Evolutionary conservation across 1,284 basidiomycete species (phyloP).

Genomic region (Cutaneotrichosporon sp.): DNA sequence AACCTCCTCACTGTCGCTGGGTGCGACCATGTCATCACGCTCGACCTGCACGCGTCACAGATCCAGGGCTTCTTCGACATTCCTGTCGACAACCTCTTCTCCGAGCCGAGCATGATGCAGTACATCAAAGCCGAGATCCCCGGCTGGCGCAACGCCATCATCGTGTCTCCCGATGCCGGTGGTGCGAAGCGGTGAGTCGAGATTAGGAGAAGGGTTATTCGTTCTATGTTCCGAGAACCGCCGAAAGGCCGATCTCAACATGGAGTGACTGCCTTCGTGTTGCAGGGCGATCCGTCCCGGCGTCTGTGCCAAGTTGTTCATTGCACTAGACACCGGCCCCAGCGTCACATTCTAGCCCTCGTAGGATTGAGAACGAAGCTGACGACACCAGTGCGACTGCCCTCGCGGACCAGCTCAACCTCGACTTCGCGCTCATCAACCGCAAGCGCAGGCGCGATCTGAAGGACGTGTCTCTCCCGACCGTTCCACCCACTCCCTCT

Average conservation of each 20-base stretch:
- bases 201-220: background rate
- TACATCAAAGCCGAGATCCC: slow-evolving; percentile 86
- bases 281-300: too few species aligned
- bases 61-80: slow-evolving; percentile 99
- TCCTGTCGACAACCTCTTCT: slow-evolving; percentile 93
- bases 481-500: slow-evolving; percentile 45
- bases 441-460: slow-evolving; percentile 66
- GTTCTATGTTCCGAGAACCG: too few species aligned
- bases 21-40: slow-evolving; percentile 97
- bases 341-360: too few species aligned
- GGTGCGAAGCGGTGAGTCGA: slow-evolving; percentile 84
- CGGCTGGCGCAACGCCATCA: slow-evolving; percentile 82
- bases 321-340: too few species aligned
- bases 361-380: background rate
- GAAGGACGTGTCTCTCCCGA: slow-evolving; percentile 29
- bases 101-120: slow-evolving; percentile 77
- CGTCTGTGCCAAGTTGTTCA: too few species aligned
- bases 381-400: slow-evolving; percentile 67
- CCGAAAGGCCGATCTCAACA: too few species aligned
- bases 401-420: slow-evolving; percentile 89
- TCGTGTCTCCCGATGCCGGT: slow-evolving; percentile 95
- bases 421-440: slow-evolving; percentile 97
- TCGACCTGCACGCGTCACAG: slow-evolving; percentile 97
- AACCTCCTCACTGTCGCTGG: slow-evolving; percentile 97
- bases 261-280: too few species aligned